Base-by-base conservation (phyloP, 345 rosid species). In the Abelmoschus esculentus region DNA sequence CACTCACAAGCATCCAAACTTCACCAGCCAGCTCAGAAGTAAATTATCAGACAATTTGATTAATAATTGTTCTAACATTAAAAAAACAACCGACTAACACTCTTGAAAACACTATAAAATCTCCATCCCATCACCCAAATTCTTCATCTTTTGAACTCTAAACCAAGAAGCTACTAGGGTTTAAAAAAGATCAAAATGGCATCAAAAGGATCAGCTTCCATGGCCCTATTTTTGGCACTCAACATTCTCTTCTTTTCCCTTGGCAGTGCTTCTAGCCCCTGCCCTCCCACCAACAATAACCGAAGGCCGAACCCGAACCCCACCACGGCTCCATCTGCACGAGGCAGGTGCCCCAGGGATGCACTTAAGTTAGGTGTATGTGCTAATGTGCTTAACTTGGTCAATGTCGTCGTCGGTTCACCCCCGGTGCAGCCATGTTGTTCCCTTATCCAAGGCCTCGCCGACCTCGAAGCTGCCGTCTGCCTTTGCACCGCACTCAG, bases 401-500 rank as follows among this genome's bases (percentile, higher is more conserved):
- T 89, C 17, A 54, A 77, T 50, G 9, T 77, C 19, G 67, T 59
- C 5, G 55, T 83, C 1, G 91, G 90, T 0, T 59, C 63, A 31
- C 81, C 85, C 12, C 80, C 88, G 3, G 50, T 72, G 55, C 49
- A 65, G n/a, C 80, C 78, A 6, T 89, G 91, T 54, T 89, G 96
- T 80, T 71, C 78, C 60, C 83, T 89, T 40, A 38, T 89, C 54
- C 68, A 74, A 3, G 86, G 83, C 29, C 79, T 87, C 28, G 87
- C 11, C 59, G 85, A 85, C 73, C 79, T 84, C 5, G 91, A 89
- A 22, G 96, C 90, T 4, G 89, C 96, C 1, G 74, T 79, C 34
- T 89, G 90, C 78, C 90, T 89, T 22, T 85, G 91, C 77, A 84
- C 89, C 10, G 86, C 83, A 40, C 76, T 89, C 28, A 87, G 75